A percentile compares a stretch with the other conserved stretches of the same genome.
These are phyloP conservation scores for Phellinidium pouzarii DNA, from an alignment of 1,284 basidiomycete genomes.

Conservation along the genomic window DNA sequence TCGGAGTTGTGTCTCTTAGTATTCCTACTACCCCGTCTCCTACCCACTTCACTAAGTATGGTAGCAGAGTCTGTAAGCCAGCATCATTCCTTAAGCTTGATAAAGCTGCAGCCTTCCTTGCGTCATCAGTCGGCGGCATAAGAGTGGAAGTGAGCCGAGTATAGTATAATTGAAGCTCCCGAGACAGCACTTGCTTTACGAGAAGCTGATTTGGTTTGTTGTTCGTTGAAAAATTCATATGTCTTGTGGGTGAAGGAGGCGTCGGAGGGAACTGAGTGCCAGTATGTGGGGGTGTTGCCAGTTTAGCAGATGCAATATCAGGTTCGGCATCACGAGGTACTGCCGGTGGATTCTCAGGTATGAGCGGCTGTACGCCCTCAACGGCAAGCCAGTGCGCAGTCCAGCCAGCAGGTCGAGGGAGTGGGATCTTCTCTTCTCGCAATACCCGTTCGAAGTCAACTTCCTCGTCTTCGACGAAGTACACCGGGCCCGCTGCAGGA, in stretches of 20 bases:
- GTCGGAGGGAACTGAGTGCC: slow-evolving; percentile 29
- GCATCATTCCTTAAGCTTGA: slow-evolving; percentile 87
- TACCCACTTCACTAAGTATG: slow-evolving; percentile 93
- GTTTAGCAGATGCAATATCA: slow-evolving; percentile 26
- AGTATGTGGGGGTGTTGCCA: slow-evolving; percentile 24
- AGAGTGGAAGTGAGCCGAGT: slow-evolving; percentile 85
- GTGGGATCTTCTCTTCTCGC: slow-evolving; percentile 72
- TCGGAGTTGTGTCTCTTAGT: slow-evolving; percentile 51
- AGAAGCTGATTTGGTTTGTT: slow-evolving; percentile 50
- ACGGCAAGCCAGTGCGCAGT: slow-evolving; percentile 97
- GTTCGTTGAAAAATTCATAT: slow-evolving; percentile 28
- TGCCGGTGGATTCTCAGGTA: slow-evolving; percentile 92
- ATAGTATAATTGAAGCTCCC: slow-evolving; percentile 95
- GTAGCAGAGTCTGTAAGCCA: slow-evolving; percentile 89
- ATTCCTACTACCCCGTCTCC: slow-evolving; percentile 79
- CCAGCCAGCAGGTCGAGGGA: slow-evolving; percentile 76
- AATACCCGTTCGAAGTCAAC: slow-evolving; percentile 92
- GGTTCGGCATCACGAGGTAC: slow-evolving; percentile 50
- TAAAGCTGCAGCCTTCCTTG: slow-evolving; percentile 80
- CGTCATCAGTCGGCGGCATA: slow-evolving; percentile 54
- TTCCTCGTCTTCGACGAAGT: slow-evolving; percentile 95
- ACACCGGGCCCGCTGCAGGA: slow-evolving; percentile 62
- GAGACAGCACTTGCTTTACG: slow-evolving; percentile 89
- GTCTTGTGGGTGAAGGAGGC: slow-evolving; percentile 28
- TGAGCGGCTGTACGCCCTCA: slow-evolving; percentile 94